phyloP scores from a whole-genome alignment of 768 basidiomycete species.

The Auriculariales sp. region DNA sequence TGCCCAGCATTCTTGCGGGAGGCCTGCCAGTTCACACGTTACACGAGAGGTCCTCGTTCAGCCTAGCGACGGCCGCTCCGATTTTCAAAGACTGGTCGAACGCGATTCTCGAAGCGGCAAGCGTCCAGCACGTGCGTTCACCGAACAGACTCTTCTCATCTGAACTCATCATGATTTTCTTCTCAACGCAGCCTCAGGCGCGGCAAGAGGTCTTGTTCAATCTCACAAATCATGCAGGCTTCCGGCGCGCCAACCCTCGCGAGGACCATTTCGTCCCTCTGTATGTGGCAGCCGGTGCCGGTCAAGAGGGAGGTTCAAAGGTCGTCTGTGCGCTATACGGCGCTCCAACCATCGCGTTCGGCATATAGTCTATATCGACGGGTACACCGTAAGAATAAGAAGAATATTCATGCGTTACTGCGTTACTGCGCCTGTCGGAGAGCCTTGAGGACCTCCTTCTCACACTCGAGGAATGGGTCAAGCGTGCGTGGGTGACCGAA shows the following conservation, averaged over 20 bases:
- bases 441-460: no score
- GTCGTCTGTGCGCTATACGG: slow-evolving; percentile 8
- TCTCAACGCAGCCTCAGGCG: slow-evolving; percentile 5
- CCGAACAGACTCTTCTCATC: neutral
- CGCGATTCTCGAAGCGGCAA: slow-evolving; percentile 13
- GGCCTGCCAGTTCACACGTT: slow-evolving; percentile 19
- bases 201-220: slow-evolving; percentile 11
- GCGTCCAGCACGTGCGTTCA: neutral
- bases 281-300: slow-evolving; percentile 20
- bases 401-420: no score
- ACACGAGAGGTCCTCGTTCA: slow-evolving; percentile 10
- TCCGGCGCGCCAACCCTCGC: slow-evolving; percentile 22
- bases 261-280: slow-evolving; percentile 27
- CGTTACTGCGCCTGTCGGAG: no score
- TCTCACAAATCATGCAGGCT: slow-evolving; percentile 16
- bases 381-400: no score
- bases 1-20: slow-evolving; percentile 14
- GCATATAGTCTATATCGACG: no score
- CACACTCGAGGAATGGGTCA: no score
- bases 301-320: slow-evolving; percentile 10
- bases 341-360: slow-evolving; percentile 11
- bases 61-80: slow-evolving; percentile 7
- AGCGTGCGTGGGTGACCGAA: no score
- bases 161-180: no score
- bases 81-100: slow-evolving; percentile 11